A percentile compares a stretch with the other conserved stretches of the same genome.
Conservation (phyloP, 257 asterid genomes). For the Primulina huaijiensis region DNA sequence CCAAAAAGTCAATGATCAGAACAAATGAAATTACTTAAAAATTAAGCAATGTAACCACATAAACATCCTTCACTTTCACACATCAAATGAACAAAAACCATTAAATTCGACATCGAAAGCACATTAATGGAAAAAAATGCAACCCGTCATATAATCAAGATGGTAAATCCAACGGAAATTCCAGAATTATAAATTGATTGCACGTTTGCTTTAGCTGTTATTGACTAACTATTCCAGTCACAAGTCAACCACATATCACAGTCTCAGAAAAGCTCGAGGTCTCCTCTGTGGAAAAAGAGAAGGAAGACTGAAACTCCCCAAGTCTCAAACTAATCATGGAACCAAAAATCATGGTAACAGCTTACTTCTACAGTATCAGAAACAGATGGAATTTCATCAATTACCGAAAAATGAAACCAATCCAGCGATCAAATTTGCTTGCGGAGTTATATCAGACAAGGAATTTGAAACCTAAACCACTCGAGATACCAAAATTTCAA, state of each 20-base stretch:
- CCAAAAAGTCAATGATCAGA: slow-evolving; percentile 17
- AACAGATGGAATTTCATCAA: not conserved
- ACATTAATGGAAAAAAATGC: not conserved
- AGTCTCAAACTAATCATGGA: slow-evolving; percentile 18
- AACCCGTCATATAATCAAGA: too few relatives aligned
- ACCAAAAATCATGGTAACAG: slow-evolving; percentile 13
- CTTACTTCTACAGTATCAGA: slow-evolving; percentile 3
- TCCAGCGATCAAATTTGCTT: slow-evolving; percentile 15
- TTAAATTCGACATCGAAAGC: too few relatives aligned
- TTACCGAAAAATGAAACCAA: slow-evolving; percentile 7
- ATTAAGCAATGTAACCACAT: slow-evolving; percentile 4
- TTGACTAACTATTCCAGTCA: not conserved
- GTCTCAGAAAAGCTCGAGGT: not conserved
- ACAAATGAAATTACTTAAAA: not conserved
- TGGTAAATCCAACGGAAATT: not conserved
- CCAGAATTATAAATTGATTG: not conserved
- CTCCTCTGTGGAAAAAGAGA: not conserved
- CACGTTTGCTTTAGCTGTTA: not conserved
- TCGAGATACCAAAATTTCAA: slow-evolving; percentile 15
- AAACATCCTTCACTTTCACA: not conserved
- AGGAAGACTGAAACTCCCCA: slow-evolving; percentile 1
- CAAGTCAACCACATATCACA: slow-evolving; percentile 15
- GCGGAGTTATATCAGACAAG: not conserved
- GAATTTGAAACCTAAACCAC: not conserved
- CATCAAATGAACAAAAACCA: not conserved